These are phyloP conservation scores for Coemansia sp. DNA, from an alignment of 192 early-diverging fungal genomes.

Conservation along the genomic window DNA sequence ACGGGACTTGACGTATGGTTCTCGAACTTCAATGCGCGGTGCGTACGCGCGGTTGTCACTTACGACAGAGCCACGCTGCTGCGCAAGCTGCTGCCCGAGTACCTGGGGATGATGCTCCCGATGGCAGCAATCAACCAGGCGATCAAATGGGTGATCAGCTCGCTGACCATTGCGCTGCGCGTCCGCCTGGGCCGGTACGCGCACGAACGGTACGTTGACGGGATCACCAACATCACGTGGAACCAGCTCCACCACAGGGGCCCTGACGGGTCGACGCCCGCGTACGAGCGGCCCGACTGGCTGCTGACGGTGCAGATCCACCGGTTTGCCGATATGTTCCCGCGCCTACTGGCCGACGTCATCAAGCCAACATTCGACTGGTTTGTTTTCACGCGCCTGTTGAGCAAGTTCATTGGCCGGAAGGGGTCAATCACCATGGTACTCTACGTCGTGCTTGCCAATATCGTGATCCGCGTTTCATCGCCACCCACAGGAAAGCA, in stretches of 20 bases:
- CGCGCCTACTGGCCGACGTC: constrained; percentile 49
- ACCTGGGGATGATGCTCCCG: constrained; percentile 51
- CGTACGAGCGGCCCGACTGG: constrained; percentile 51
- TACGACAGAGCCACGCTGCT: constrained; percentile 43
- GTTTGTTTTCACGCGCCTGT: constrained; percentile 54
- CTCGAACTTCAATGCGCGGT: constrained; percentile 52
- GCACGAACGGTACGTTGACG: constrained; percentile 53
- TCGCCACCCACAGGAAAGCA: constrained; percentile 49
- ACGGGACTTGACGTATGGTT: constrained; percentile 57
- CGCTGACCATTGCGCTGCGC: constrained; percentile 51
- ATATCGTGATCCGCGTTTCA: constrained; percentile 36
- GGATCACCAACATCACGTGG: constrained; percentile 57
- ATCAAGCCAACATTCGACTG: constrained; percentile 54
- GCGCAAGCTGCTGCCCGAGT: constrained; percentile 52
- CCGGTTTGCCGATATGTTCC: constrained; percentile 56
- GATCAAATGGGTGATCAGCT: constrained; percentile 56
- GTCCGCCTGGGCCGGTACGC: constrained; percentile 50
- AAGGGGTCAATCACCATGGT: constrained; percentile 54
- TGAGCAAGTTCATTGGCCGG: constrained; percentile 49
- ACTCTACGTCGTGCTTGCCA: constrained; percentile 46
- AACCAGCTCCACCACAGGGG: constrained; percentile 37
- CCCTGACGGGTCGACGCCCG: constrained; percentile 21
- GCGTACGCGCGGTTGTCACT: constrained; percentile 45
- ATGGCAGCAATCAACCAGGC: constrained; percentile 56
- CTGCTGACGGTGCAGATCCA: constrained; percentile 58